Base-by-base conservation (phyloP, 352 stramenopile species). In the Phytophthora hibernalis region DNA sequence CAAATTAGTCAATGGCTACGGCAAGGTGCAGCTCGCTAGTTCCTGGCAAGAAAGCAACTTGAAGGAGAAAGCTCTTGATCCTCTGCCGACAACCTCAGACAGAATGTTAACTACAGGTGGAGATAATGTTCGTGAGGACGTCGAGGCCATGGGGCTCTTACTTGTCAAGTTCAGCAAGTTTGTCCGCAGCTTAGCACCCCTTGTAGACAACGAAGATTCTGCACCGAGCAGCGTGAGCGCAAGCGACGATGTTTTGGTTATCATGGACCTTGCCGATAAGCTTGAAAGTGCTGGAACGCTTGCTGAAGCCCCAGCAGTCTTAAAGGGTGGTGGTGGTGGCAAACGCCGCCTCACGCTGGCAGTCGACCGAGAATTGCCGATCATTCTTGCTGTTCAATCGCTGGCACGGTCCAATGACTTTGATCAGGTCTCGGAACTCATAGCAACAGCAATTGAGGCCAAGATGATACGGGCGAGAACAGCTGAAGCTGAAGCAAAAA, bases 141-240 rank as follows among this genome's bases (percentile, higher is more conserved):
- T 87, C 15, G 76, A 80, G 15, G 79, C 80, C 0, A 74, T 85
- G 53, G 61, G 76, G 20, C 11, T 77, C 18, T 48, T 90, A 30
- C 71, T 91, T 31, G 57, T 66, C 12, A 89, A 90, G 50, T 50
- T 90, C 12, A 74, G 79, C 54, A 88, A 83, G 33, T 84, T 91
- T 51, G 77, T 91, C 44, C 80, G 80, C 20, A 84, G 67, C 20
- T 72, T 91, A n/a, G 77, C 72, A 21, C 71, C 75, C 12, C 60
- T 91, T 6, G 56, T 77, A 1, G 76, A 80, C 18, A 67, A 72
- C 16, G 58, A 64, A 37, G 63, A 60, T 11, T 50, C n/a, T 2
- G 56, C 12, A 38, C 52, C 24, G 21, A 61, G 33, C 21, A 37
- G 15, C 43, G 52, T 43, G 8, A 70, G 58, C 26, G 38, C 68